phyloP scores from a whole-genome alignment of 2,329 filamentous ascomycete genomes.

The Cladosporium colombiae region DNA sequence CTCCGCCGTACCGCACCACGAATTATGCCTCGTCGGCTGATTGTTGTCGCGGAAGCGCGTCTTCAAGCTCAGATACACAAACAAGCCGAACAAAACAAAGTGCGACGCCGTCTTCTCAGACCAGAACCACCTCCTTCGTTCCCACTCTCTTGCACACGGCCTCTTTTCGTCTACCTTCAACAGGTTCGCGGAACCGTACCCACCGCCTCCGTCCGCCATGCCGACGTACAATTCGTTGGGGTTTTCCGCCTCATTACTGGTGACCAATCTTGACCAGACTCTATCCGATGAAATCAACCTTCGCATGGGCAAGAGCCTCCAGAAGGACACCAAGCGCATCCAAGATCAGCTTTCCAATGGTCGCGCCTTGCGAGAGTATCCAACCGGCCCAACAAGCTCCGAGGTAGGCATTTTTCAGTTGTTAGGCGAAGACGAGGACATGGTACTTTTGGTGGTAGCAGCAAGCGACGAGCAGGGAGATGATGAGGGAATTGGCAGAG shows the following conservation, averaged over 20 bases:
- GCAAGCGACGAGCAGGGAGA: constrained; percentile 21
- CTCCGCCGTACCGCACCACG: neutral
- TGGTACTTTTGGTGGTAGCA: constrained; percentile 38
- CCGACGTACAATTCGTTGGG: constrained; percentile 34
- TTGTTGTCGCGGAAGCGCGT: constrained; percentile 3
- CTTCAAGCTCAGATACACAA: constrained; percentile 15
- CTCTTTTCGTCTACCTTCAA: constrained; percentile 12
- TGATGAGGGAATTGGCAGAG: neutral
- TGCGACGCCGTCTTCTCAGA: neutral
- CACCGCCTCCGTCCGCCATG: constrained; percentile 25
- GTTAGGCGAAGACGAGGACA: constrained; percentile 34
- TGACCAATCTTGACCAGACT: constrained; percentile 27
- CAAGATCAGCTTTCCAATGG: constrained; percentile 23
- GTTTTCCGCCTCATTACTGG: constrained; percentile 31
- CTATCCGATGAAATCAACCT: constrained; percentile 26
- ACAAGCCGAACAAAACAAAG: constrained; percentile 10
- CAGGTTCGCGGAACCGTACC: constrained; percentile 3
- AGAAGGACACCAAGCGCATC: constrained; percentile 26
- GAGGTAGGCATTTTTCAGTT: constrained; percentile 32
- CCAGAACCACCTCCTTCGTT: neutral
- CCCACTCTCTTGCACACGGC: neutral
- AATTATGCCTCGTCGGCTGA: neutral
- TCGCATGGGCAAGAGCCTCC: constrained; percentile 23
- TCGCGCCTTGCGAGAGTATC: constrained; percentile 26
- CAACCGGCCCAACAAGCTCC: constrained; percentile 26